Base-by-base conservation (phyloP, 2,329 filamentous ascomycete genomes). In the Hypoxylon sp. region DNA sequence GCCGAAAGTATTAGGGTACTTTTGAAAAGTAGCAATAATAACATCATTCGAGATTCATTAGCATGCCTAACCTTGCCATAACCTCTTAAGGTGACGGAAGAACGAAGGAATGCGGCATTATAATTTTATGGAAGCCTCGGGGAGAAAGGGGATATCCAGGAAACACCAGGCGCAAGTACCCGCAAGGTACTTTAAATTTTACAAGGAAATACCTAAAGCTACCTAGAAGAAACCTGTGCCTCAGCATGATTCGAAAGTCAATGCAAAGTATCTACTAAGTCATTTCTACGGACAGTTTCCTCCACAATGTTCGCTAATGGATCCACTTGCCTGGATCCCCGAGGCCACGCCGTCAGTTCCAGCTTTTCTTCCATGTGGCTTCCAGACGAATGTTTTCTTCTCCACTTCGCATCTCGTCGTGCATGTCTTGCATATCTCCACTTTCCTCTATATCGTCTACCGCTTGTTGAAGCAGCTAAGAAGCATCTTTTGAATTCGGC, bases 241-340 rank as follows among this genome's bases (percentile, higher is more conserved):
- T 6, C 19, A 45, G 45, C 29, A 19, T 16, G 54, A 56, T 63
- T 67, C 47, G 32, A 19, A 68, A 60, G 62, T 70, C 16, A n/a
- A 64, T 3, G 21, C 8, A 16, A 65, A 23, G 68, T 70, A 69
- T 41, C 63, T 63, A 48, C 55, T 53, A 70, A 69, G 66, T 70
- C 61, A 39, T 21, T 61, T 48, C 11, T 16, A 63, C 69, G 67
- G 69, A 67, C 60, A 61, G 45, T 71, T 67, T 67, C 41, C 67
- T 67, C 69, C 69, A 68, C 57, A 55, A 30, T 50, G 16, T 27
- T 60, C 30, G 58, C 41, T 41, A 63, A 39, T 16, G 59, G 25
- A 67, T 65, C 67, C 67, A 71, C 69, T 65, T 67, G 30, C 58
- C 67, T 68, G 54, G 59, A 62, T 63, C 58, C 67, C 65, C 63